Evolutionary conservation across 2,329 filamentous ascomycete species (phyloP), one percentile per base, ranked within the genome.

Genomic region (Biscogniauxia mediterranea): DNA sequence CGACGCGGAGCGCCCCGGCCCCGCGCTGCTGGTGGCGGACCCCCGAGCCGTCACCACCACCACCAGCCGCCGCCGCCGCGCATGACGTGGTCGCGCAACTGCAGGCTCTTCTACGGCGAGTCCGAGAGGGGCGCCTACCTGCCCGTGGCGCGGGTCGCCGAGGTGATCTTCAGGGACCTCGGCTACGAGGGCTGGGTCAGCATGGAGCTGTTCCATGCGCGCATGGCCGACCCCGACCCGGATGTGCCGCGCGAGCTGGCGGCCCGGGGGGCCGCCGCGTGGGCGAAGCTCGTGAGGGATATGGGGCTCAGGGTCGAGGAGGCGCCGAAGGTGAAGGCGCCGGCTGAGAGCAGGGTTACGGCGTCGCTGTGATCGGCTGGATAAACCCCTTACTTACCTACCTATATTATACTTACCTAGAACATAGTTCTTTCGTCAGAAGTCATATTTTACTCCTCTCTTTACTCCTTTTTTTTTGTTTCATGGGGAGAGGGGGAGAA

Each of bases 71-170:
- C 90, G 73, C 83, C 82, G 17, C 71, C 83, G 1, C 77, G 88
- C 3, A 93, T 94, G 91, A 91, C 83, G 69, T 94, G 91, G 91
- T 91, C 85, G 46, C 78, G 91, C 19, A 93, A 93, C 71, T 90
- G 88, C 64, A 79, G 91, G 19, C 73, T 90, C 2, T 92, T 90
- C 70, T 85, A 89, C 63, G 87, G 90, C 66, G 89, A 91, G 72
- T 75, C 79, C 53, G 79, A 85, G 2, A 75, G 80, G 2, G 88
- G 88, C 0, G 90, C 83, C 0, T 92, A 92, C 69, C 76, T 93
- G 1, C 90, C 90, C 0, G 81, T 89, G 6, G 77, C 80, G 58
- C 80, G 87, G 32, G 82, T 93, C 20, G 79, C 86, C 0, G 74
- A 80, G 49, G 83, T 86, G 0, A 82, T 92, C 55, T 79, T 91